Evolutionary conservation across 2,329 filamentous ascomycete species (phyloP), one percentile per base, ranked within the genome.

Genomic region (Aspergillus fructus): DNA sequence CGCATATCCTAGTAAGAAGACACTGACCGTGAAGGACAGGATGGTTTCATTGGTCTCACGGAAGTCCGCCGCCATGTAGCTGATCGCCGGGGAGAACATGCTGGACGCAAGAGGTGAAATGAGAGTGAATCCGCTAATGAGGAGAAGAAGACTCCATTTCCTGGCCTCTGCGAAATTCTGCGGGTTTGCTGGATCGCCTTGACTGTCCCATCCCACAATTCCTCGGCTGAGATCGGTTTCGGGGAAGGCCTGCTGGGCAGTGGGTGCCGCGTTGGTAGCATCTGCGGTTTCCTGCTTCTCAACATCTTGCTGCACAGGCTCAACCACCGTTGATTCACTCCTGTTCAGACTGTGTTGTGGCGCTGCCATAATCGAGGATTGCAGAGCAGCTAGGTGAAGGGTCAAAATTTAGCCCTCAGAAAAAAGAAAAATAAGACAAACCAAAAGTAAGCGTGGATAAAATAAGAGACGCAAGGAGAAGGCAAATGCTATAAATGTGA

Each of bases 171-270:
- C 9, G 48, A 71, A 86, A 68, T 87, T 87, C 63, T 85, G 76
- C 2, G 85, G 85, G 71, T 84, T 83, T 2, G 74, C 71, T 0
- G 83, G 83, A 65, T 87, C 85, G 54, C 82, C 78, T 64, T 83
- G 81, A 39, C 76, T 69, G 4, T 87, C 83, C 85, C 85, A 87
- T 34, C 83, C 85, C 17, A 87, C 80, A 56, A 86, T 66, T 17
- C 80, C 81, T 1, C 71, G 73, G 53, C 75, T 76, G 19, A 87
- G 78, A 61, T 79, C 27, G 37, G 48, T 40, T 17, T 79, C 61
- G 0, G 83, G 83, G n/a, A 72, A 59, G 13, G 54, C 15, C 15
- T 24, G 3, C 11, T 30, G 8, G 27, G 27, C 27, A 11, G 27
- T 11, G 27, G 27, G 27, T 1, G 15, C 7, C 39, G 49, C 1